Evolutionary conservation across 345 rosid species (phyloP).

Genomic region (Linum tenue): DNA sequence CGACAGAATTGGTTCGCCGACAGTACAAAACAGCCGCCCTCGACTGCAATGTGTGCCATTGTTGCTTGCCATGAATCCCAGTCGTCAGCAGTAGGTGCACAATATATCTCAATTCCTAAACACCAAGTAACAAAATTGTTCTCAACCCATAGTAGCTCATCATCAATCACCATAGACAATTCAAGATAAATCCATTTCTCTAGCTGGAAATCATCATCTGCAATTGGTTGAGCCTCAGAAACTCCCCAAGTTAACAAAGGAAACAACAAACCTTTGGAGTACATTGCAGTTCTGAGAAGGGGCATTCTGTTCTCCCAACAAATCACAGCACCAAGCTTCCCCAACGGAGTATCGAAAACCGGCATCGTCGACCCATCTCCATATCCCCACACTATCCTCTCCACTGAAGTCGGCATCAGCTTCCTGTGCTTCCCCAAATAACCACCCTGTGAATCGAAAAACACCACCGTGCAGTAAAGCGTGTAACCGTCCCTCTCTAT

Average conservation of each 20-base stretch:
- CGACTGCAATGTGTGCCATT: conserved; percentile 90
- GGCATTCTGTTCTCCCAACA: conserved; percentile 99
- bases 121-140: not conserved
- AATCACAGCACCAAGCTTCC: conserved; percentile 84
- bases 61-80: conserved; percentile 79
- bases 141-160: not conserved
- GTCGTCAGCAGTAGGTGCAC: conserved; percentile 94
- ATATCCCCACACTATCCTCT: conserved; percentile 89
- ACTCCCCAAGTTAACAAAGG: not conserved
- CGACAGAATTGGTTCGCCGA: conserved; percentile 91
- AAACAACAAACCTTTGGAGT: conserved; percentile 55
- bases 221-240: no score
- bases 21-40: conserved; percentile 87
- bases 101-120: conserved; percentile 78
- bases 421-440: conserved; percentile 88
- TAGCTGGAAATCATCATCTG: no score
- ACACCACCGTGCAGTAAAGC: conserved; percentile 63
- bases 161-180: not conserved
- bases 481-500: conserved; percentile 94
- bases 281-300: conserved; percentile 83
- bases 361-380: conserved; percentile 93
- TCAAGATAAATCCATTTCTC: no score
- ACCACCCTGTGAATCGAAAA: conserved; percentile 71
- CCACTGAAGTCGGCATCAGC: conserved; percentile 83
- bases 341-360: conserved; percentile 67